A percentile compares a stretch with the other conserved stretches of the same genome.
Conservation (phyloP, 2,329 filamentous ascomycete species). For the Cladosporium velox region DNA sequence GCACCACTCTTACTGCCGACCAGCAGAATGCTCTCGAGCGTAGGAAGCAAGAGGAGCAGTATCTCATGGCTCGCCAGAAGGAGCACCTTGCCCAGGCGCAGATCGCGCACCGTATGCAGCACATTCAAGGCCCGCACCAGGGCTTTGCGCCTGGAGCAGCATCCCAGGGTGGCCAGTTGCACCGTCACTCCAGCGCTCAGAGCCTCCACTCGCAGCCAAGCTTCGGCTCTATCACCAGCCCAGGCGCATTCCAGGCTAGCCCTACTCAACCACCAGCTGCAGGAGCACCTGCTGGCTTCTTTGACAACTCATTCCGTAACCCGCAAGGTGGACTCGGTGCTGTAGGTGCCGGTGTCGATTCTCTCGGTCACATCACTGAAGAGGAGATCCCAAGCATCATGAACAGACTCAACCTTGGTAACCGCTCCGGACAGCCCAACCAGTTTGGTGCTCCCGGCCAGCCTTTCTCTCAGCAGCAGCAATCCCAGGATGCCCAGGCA, state of each 20-base stretch:
- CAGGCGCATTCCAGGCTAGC: constrained; percentile 65
- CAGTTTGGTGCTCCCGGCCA: constrained; percentile 50
- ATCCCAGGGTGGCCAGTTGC: constrained; percentile 61
- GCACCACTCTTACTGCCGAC: constrained; percentile 91
- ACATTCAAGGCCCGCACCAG: constrained; percentile 56
- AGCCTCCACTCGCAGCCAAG: constrained; percentile 97
- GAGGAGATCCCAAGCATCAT: constrained; percentile 70
- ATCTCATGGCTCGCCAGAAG: constrained; percentile 92
- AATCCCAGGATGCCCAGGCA: constrained; percentile 46
- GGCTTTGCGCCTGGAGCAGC: constrained; percentile 39
- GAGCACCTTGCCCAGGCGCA: constrained; percentile 90
- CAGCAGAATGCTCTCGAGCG: constrained; percentile 97
- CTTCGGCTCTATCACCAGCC: constrained; percentile 92
- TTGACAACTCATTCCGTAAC: constrained; percentile 60
- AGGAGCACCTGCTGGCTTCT: constrained; percentile 63
- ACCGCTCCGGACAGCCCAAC: constrained; percentile 48
- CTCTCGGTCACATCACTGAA: constrained; percentile 57
- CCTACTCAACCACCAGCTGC: constrained; percentile 51
- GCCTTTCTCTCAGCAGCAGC: constrained; percentile 45
- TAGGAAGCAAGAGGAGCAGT: constrained; percentile 97
- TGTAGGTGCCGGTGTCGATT: constrained; percentile 48
- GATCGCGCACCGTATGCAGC: constrained; percentile 71
- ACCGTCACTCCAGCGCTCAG: constrained; percentile 93
- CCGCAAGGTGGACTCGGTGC: constrained; percentile 46
- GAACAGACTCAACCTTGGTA: constrained; percentile 63